Evolutionary conservation across 2,329 filamentous ascomycete genomes (phyloP), one percentile per base, ranked within the genome.

Genomic region (Xylariaceae sp.): DNA sequence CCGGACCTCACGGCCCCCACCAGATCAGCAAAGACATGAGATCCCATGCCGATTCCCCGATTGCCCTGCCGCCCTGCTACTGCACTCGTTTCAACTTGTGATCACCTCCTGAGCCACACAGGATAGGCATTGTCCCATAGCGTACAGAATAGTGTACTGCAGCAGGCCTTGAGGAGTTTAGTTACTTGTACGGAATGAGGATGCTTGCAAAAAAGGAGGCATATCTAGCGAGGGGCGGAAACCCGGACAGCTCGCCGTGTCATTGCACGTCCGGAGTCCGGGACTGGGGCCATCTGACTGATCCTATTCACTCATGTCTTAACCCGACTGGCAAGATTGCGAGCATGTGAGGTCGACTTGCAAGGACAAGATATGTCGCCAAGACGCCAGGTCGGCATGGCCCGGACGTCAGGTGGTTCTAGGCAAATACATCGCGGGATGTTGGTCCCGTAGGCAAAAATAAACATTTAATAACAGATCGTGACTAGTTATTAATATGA

Each of bases 11-110:
- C 11, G 45, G 39, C 37, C 48, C 45, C 48, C 47, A 47, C 55
- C 17, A 42, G 37, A 42, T 42, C 37, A 42, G 37, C 37, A 42
- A 5, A 30, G 23, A 30, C 23, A 30, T 30, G 23, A 30, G 23
- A 30, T 30, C 23, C 23, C 23, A 30, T 30, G 23, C 23, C 23
- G 23, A 3, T 30, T 30, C 23, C 68, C 69, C 63, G 66, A 69
- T 67, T 53, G 66, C 66, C 62, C 66, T 71, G 70, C 67, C 68
- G 71, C 71, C 64, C 63, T 52, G 23, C 23, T 30, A 30, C 23
- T 30, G 23, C 23, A 57, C 55, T 61, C 57, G 71, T 73, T 72
- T 73, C 71, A 72, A 61, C 53, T 51, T 18, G 42, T 44, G 13
- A 30, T 30, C 23, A 30, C 23, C 23, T 30, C 23, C 23, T 30